Base-by-base conservation (phyloP, 148 eudicot species). In the Bassia scoparia region DNA sequence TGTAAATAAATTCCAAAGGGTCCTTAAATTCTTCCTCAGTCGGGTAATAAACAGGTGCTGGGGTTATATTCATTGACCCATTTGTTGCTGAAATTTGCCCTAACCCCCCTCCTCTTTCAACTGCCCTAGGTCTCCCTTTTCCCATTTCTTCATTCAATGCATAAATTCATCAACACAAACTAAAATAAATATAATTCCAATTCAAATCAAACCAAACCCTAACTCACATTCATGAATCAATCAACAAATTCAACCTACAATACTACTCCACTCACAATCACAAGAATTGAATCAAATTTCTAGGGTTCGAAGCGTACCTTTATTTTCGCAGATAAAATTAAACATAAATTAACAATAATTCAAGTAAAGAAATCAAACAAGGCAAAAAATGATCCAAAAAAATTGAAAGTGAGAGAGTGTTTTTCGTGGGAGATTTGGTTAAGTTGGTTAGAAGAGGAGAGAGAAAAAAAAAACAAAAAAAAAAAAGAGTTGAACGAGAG, bases 21-120 rank as follows among this genome's bases (percentile, higher is more conserved):
- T 96, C 99, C 89, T 76, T 84, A 82, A 96, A 96, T 78, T 96
- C 97, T 34, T 96, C 99, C 81, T 92, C 97, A 21, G 76, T 87
- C 2, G 96, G 97, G 66, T 92, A 89, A 90, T 87, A 96, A 37
- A 90, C 94, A 14, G 99, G 99, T 33, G 85, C 97, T 23, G 78
- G 43, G 6, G 92, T 89, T 77, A 96, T 79, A 78, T 80, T 87
- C 72, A 83, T 69, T 27, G 84, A 69, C 48, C 84, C 90, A 80
- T 79, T 72, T 38, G 75, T 31, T 16, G 34, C 76, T 35, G 80
- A 68, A 67, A 37, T 80, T 79, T 85, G 87, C 77, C 93, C 93
- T 79, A 88, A 80, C 61, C 88, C 97, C 35, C 96, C 88, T 74
- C 89, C 87, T 80, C 87, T 92, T 73, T 95, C 97, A 24, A 90